Base-by-base conservation (phyloP, 257 asterid species). In the Coffea eugenioides region DNA sequence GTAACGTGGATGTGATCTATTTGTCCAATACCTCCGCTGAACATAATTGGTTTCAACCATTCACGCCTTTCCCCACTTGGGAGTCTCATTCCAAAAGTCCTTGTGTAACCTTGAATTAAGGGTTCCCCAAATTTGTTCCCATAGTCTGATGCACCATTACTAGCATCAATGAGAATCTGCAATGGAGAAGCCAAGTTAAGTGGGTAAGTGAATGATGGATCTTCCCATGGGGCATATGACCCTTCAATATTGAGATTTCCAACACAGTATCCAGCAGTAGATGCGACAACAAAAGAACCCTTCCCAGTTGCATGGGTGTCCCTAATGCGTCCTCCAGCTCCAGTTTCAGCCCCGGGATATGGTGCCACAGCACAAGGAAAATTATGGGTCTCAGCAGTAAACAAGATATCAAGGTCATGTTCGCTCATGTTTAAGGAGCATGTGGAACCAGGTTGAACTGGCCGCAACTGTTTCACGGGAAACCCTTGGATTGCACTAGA, bases 331-430 rank as follows among this genome's bases (percentile, higher is more conserved):
- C 98, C 98, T 45, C 99, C 99, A 21, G 97, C 99, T 57, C 98
- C 98, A 1, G 98, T 95, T 86, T 95, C 99, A 2, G 98, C 99
- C 71, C 99, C 98, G 43, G 99, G 99, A 83, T 93, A 95, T 27
- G 97, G 99, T 36, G 99, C 98, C 80, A 95, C 98, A 16, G 96
- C 99, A 88, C 98, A 95, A 51, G 97, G 98, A 81, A 95, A 95
- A 82, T 95, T 95, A 83, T 93, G 99, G 61, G 99, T 93, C 86
- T 93, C 99, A 15, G 98, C 99, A 39, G 98, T 93, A 84, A 93
- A 93, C 77, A 95, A 80, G 83, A 93, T 87, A 88, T 93, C 96
- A 56, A 95, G 91, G 49, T 87, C 91, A 75, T 85, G 81, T 64
- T 82, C 76, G 77, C 83, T 85, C 82, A 78, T 77, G 62, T 90